A percentile compares a stretch with the other conserved stretches of the same genome.
These are phyloP conservation scores for Lonicera japonica DNA, from an alignment of 129 eudicot genomes.

Conservation along the genomic window DNA sequence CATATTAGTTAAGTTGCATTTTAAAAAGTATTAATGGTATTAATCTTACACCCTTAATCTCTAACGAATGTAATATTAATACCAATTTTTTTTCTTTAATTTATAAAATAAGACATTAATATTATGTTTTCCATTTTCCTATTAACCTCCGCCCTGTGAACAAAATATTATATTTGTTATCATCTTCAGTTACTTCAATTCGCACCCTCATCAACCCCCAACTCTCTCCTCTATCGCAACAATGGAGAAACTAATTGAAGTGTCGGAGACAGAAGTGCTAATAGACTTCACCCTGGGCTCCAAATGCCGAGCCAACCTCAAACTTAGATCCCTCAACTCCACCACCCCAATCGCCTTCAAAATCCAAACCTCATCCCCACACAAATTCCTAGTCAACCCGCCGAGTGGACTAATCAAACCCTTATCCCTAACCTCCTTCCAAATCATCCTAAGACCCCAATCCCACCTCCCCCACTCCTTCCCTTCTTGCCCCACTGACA, in stretches of 20 bases:
- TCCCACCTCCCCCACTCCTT: slow-evolving; percentile 48
- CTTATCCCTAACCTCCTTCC: slow-evolving; percentile 54
- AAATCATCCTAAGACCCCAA: slow-evolving; percentile 69
- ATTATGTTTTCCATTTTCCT: too few relatives aligned
- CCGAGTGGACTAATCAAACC: slow-evolving; percentile 66
- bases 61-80: too few relatives aligned
- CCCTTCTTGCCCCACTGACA: slow-evolving; percentile 61
- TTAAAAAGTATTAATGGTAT: too few relatives aligned
- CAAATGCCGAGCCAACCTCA: slow-evolving; percentile 64
- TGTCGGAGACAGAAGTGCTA: slow-evolving; percentile 44
- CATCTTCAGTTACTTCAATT: too few relatives aligned
- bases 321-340: slow-evolving; percentile 40
- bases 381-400: slow-evolving; percentile 67
- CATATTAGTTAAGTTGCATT: too few relatives aligned
- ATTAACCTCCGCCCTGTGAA: too few relatives aligned
- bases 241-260: slow-evolving; percentile 56
- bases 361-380: slow-evolving; percentile 71
- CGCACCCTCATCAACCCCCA: too few relatives aligned
- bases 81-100: too few relatives aligned
- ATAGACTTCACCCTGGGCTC: slow-evolving; percentile 46
- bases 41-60: too few relatives aligned
- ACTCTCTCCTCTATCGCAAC: neutral
- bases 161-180: too few relatives aligned
- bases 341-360: slow-evolving; percentile 49
- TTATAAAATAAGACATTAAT: too few relatives aligned